Conservation (phyloP, 805 yeast genomes). For the Zygosaccharomyces lentus region DNA sequence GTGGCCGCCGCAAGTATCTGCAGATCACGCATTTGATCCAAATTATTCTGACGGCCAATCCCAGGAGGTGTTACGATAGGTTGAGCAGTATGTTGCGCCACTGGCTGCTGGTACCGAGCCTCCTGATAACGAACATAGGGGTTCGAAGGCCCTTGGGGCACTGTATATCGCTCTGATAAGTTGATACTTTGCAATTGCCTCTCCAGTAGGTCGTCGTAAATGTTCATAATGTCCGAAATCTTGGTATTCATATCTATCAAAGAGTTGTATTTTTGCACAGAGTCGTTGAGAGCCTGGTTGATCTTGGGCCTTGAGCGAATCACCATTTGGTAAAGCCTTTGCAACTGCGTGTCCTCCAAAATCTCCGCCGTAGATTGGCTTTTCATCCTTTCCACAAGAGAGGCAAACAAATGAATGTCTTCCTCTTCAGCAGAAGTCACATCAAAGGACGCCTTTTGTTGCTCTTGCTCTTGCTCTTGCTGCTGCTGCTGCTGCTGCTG, state of each 20-base stretch:
- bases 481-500: conserved; percentile 7
- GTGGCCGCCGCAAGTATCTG: conserved; percentile 2
- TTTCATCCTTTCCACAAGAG: conserved; percentile 53
- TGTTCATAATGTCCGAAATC: conserved; percentile 64
- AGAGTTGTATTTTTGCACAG: conserved; percentile 58
- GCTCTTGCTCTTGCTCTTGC: conserved; percentile 11
- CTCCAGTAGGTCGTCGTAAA: conserved; percentile 76
- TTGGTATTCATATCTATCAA: conserved; percentile 73
- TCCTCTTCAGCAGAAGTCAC: conserved; percentile 64
- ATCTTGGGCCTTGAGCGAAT: conserved; percentile 64
- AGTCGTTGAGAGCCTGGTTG: conserved; percentile 52
- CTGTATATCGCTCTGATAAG: conserved; percentile 29
- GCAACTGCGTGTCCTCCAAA: conserved; percentile 32
- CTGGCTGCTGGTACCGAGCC: not conserved
- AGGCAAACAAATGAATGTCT: conserved; percentile 61
- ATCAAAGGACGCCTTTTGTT: conserved; percentile 22
- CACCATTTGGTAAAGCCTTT: conserved; percentile 51
- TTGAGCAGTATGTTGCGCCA: not conserved
- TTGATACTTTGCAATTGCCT: conserved; percentile 42
- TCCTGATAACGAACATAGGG: conserved; percentile 21
- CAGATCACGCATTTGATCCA: conserved; percentile 10
- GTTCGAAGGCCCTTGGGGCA: conserved; percentile 28
- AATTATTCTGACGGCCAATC: conserved; percentile 3
- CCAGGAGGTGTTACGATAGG: not conserved
- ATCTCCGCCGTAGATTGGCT: conserved; percentile 43